phyloP scores from a whole-genome alignment of 2,329 filamentous ascomycete genomes.

The Westerdykella ornata region DNA sequence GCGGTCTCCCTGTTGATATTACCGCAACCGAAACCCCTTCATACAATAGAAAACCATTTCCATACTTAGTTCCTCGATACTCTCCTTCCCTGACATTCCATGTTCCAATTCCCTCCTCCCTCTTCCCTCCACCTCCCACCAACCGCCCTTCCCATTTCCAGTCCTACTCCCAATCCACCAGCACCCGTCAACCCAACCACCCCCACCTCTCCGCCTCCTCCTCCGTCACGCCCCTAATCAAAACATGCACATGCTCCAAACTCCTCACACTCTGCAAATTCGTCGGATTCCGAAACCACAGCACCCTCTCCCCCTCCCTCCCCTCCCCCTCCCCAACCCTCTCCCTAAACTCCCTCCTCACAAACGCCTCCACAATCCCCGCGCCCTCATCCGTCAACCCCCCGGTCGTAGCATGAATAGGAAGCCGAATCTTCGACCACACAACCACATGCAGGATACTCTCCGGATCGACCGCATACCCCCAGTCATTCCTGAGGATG shows the following conservation, averaged over 20 bases:
- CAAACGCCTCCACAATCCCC: slow-evolving; percentile 7
- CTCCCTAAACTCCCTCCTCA: slow-evolving; percentile 44
- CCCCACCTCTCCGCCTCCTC: slow-evolving; percentile 24
- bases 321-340: slow-evolving; percentile 30
- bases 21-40: too few relatives aligned
- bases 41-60: too few relatives aligned
- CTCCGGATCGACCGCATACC: slow-evolving; percentile 48
- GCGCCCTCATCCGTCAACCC: slow-evolving; percentile 20
- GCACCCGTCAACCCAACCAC: slow-evolving; percentile 21
- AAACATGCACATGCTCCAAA: slow-evolving; percentile 69
- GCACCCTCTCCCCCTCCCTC: slow-evolving; percentile 41
- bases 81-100: too few relatives aligned
- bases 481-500: slow-evolving; percentile 58
- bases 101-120: too few relatives aligned
- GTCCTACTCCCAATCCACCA: slow-evolving; percentile 10
- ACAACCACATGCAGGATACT: slow-evolving; percentile 53
- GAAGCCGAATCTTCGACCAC: slow-evolving; percentile 43
- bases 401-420: slow-evolving; percentile 24
- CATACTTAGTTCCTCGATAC: too few relatives aligned
- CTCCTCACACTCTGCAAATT: slow-evolving; percentile 54
- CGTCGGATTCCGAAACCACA: slow-evolving; percentile 62
- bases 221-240: slow-evolving; percentile 64
- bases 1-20: too few relatives aligned
- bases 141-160: background rate
- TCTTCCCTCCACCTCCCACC: background rate